Base-by-base conservation (phyloP, 805 yeast genomes). In the Saturnispora silvae region DNA sequence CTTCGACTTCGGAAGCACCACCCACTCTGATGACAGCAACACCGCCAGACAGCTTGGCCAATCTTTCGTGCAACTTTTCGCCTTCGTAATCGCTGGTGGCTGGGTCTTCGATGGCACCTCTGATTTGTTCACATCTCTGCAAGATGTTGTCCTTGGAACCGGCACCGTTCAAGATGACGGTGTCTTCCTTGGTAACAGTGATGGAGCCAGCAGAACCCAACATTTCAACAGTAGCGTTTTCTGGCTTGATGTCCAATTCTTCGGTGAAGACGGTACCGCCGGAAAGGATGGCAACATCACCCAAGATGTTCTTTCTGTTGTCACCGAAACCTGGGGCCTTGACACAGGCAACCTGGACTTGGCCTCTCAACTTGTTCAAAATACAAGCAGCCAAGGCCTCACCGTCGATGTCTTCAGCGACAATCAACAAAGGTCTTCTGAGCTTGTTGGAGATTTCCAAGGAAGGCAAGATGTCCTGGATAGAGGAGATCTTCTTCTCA, bases 291-390 rank as follows among this genome's bases (percentile, higher is more conserved):
- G 96, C 95, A 62, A 92, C 77, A 63, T 92, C 98, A 49, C 95
- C 96, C 45, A 92, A 68, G 48, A 83, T 86, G 72, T 86, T 86
- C 74, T 84, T 83, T 69, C 96, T 81, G 78, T 92, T 87, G 70
- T 92, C 98, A 63, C 97, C 98, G 56, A 89, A 92, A 37, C 98
- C 98, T 53, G 98, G 98, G 24, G 97, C 95, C 72, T 87, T 89
- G 49, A 92, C 96, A 51, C 92, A 94, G 59, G 92, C 82, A 43
- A 92, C 96, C 65, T 85, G 94, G 44, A 92, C 96, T 70, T 89
- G 97, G 50, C 96, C 96, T 69, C 96, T 82, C 57, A 92, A 74
- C 69, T 92, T 92, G 76, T 92, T 92, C 61, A 92, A 73, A 53
- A 92, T 81, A 66, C 97, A 86, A 47, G 96, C 96, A 50, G 97